Percentiles rank a stretch among this genome's conserved stretches.
Evolutionary conservation across 345 rosid species (phyloP).

Genomic region (Pistacia vera): DNA sequence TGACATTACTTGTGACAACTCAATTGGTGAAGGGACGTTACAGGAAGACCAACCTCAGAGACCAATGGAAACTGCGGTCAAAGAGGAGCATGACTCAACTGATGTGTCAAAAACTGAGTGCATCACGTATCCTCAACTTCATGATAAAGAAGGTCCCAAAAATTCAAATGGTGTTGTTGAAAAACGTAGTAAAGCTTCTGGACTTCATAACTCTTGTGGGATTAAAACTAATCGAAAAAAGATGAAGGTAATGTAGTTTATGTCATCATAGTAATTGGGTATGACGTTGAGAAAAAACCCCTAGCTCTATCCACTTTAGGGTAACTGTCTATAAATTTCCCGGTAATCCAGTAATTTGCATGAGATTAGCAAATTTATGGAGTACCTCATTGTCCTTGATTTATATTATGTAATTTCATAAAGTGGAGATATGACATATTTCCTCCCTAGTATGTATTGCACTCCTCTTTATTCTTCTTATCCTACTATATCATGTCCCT

Average conservation of each 20-base stretch:
- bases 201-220: constrained; percentile 37
- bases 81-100: constrained; percentile 51
- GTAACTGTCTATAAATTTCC: neutral
- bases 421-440: neutral
- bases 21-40: constrained; percentile 35
- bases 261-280: neutral
- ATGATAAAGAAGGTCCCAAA: constrained; percentile 32
- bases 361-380: neutral
- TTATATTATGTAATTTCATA: neutral
- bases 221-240: constrained; percentile 65
- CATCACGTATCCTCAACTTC: constrained; percentile 13
- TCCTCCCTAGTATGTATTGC: neutral
- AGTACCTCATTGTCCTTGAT: neutral
- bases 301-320: neutral
- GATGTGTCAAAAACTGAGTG: constrained; percentile 37
- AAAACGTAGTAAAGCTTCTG: constrained; percentile 37
- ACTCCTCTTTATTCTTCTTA: neutral
- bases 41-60: constrained; percentile 29
- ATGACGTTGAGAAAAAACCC: neutral
- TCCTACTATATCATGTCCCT: neutral
- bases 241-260: constrained; percentile 45
- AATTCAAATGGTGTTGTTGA: constrained; percentile 26
- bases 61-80: constrained; percentile 28
- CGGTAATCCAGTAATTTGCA: neutral
- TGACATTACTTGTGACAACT: constrained; percentile 65